phyloP scores from a whole-genome alignment of 148 eudicot species.

The Vaccinium macrocarpon region DNA sequence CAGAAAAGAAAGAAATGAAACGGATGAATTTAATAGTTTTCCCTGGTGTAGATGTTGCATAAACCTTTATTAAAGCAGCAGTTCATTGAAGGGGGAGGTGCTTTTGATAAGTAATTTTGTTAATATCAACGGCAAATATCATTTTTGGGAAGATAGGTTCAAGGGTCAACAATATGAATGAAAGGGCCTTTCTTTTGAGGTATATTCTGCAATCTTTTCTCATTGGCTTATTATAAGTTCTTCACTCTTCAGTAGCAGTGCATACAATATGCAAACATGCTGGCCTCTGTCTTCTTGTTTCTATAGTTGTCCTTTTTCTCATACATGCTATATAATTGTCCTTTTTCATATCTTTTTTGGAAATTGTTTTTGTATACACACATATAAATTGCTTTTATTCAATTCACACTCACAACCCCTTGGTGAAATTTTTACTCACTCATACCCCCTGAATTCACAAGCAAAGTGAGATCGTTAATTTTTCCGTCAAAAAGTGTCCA shows the following conservation, averaged over 20 bases:
- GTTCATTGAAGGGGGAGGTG: constrained; percentile 7
- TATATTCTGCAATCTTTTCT: background rate
- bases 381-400: background rate
- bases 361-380: no score
- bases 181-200: background rate
- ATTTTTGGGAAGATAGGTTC: background rate
- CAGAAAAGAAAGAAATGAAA: constrained; percentile 45
- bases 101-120: background rate
- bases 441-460: background rate
- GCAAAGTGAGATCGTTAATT: background rate
- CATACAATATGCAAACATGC: background rate
- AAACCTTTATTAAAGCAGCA: constrained; percentile 39
- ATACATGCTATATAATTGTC: background rate
- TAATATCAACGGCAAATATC: background rate
- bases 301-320: background rate
- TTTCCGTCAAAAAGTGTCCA: no score
- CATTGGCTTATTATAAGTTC: background rate
- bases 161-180: background rate
- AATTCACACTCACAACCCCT: background rate
- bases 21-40: constrained; percentile 52
- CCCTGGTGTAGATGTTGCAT: constrained; percentile 62
- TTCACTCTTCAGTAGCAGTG: background rate
- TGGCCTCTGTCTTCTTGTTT: background rate
- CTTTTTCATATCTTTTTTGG: background rate
- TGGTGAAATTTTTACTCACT: background rate